A percentile compares a stretch with the other conserved stretches of the same genome.
Conservation (phyloP, 305 asterid species). For the Salvia sclarea region DNA sequence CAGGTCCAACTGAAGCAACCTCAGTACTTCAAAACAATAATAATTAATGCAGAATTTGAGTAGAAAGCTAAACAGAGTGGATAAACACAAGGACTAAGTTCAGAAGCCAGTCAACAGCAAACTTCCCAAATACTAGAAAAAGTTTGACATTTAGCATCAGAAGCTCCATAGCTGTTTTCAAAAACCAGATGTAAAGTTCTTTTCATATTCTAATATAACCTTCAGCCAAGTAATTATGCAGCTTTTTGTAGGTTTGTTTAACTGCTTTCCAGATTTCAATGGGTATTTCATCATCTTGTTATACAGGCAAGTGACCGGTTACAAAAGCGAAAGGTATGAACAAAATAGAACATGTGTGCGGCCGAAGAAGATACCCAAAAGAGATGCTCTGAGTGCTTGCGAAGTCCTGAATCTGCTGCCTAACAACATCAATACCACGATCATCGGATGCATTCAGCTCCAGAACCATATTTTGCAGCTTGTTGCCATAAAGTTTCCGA, state of each 20-base stretch:
- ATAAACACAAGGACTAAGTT: slow-evolving; percentile 20
- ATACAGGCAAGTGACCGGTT: neutral
- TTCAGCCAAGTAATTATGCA: slow-evolving; percentile 4
- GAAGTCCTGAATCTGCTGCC: slow-evolving; percentile 98
- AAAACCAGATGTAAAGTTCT: neutral
- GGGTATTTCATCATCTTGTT: no score
- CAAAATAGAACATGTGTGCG: neutral
- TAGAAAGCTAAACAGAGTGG: neutral
- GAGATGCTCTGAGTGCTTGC: slow-evolving; percentile 98
- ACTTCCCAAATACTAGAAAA: neutral
- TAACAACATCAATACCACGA: slow-evolving; percentile 94
- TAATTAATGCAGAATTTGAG: neutral
- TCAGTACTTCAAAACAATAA: neutral
- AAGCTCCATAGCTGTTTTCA: neutral
- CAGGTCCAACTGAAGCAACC: slow-evolving; percentile 20
- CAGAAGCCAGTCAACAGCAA: neutral
- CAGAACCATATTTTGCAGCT: slow-evolving; percentile 88
- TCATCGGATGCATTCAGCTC: slow-evolving; percentile 98
- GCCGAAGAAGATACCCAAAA: slow-evolving; percentile 60
- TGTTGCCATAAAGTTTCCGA: slow-evolving; percentile 76
- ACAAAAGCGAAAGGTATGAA: neutral
- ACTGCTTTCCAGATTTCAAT: no score
- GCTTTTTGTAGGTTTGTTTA: neutral
- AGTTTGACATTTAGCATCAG: neutral
- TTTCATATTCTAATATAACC: neutral